Percentiles rank a stretch among this genome's conserved stretches.
Evolutionary conservation across 2,329 filamentous ascomycete species (phyloP).

Genomic region (Fusarium euwallaceae): DNA sequence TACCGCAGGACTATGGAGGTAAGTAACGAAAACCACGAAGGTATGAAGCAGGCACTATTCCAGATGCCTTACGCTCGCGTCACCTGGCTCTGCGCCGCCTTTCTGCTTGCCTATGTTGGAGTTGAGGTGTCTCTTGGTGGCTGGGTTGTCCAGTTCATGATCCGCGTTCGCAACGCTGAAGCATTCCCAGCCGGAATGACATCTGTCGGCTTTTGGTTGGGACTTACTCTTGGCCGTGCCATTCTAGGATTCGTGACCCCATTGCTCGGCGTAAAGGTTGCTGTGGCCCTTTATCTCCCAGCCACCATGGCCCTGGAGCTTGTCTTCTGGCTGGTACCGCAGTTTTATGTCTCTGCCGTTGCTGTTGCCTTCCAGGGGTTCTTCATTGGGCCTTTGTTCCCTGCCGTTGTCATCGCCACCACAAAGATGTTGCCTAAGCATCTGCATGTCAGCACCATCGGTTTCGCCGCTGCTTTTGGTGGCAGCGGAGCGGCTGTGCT

Average conservation of each 20-base stretch:
- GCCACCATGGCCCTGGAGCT: constrained; percentile 75
- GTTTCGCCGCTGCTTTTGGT: constrained; percentile 82
- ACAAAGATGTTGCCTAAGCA: constrained; percentile 78
- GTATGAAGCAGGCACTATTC: constrained; percentile 53
- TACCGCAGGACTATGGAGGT: constrained; percentile 61
- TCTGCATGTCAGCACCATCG: constrained; percentile 82
- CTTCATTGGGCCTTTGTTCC: constrained; percentile 84
- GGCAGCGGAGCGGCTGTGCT: constrained; percentile 78
- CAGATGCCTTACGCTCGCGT: constrained; percentile 61
- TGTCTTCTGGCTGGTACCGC: constrained; percentile 85
- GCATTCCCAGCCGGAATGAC: constrained; percentile 80
- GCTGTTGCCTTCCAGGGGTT: constrained; percentile 81
- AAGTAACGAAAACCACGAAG: constrained; percentile 41
- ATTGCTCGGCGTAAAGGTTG: constrained; percentile 75
- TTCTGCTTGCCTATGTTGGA: constrained; percentile 82
- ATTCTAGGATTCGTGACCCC: constrained; percentile 81
- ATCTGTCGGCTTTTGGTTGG: constrained; percentile 85
- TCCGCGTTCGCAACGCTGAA: constrained; percentile 75
- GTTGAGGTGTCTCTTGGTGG: constrained; percentile 81
- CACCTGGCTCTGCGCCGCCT: constrained; percentile 78
- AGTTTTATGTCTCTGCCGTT: constrained; percentile 80
- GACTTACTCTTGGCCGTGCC: constrained; percentile 79
- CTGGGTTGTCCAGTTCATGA: constrained; percentile 90
- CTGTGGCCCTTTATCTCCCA: constrained; percentile 72
- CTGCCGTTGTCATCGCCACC: constrained; percentile 76